Conservation (phyloP, 2,329 filamentous ascomycete genomes). For the Kalaharituber pfeilii region DNA sequence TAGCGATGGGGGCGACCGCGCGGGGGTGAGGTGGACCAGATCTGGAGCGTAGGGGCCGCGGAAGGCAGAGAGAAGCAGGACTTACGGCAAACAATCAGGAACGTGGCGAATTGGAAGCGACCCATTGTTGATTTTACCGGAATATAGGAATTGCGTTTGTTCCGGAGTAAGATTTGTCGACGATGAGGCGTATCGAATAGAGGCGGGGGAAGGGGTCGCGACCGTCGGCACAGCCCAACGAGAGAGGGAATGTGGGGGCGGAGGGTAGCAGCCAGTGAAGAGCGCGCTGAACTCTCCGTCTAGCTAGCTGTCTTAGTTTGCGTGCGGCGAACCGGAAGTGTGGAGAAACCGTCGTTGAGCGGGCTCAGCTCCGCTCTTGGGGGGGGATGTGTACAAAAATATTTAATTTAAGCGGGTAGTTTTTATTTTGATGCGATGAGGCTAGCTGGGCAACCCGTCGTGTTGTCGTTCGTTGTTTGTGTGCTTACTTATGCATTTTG, state of each 20-base stretch:
- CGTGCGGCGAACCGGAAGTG: no score
- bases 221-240: neutral
- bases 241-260: neutral
- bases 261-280: neutral
- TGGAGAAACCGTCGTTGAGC: no score
- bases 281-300: neutral
- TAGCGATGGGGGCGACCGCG: slow-evolving; percentile 8
- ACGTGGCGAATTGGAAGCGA: slow-evolving; percentile 65
- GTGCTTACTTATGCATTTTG: no score
- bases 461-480: no score
- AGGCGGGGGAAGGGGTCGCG: neutral
- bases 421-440: no score
- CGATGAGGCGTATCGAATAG: neutral
- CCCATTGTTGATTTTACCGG: slow-evolving; percentile 8
- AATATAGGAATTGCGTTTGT: neutral
- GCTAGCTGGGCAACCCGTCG: no score
- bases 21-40: slow-evolving; percentile 9
- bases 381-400: no score
- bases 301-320: no score
- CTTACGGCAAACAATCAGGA: slow-evolving; percentile 90
- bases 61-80: slow-evolving; percentile 22
- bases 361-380: no score
- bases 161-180: neutral
- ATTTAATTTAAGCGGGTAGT: no score
- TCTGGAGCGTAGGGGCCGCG: slow-evolving; percentile 12